Conservation (phyloP, 305 asterid species). For the Withania somnifera region DNA sequence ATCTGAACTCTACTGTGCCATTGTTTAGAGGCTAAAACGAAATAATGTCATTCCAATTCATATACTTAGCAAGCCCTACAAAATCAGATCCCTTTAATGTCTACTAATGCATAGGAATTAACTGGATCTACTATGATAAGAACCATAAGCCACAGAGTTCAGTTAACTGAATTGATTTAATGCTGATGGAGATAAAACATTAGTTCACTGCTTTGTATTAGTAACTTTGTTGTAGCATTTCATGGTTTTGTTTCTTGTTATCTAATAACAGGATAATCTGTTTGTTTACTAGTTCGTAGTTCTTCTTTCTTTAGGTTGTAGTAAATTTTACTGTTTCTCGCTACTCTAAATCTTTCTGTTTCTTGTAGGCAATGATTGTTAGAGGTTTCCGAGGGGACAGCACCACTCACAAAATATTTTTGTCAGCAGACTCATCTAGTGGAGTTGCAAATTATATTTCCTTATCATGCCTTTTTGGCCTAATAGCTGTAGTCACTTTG, state of each 20-base stretch:
- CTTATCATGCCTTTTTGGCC: slow-evolving; percentile 58
- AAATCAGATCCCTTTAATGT: neutral
- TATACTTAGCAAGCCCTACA: neutral
- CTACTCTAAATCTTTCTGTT: neutral
- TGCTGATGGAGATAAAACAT: neutral
- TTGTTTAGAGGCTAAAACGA: neutral
- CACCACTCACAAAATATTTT: slow-evolving; percentile 41
- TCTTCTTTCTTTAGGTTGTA: neutral
- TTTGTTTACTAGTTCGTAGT: neutral
- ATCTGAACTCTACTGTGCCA: neutral
- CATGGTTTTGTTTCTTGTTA: neutral
- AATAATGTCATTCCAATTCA: neutral
- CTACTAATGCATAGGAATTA: neutral
- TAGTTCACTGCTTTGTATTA: neutral
- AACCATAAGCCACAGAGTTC: neutral
- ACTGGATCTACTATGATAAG: neutral
- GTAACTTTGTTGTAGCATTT: neutral
- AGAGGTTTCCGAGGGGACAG: slow-evolving; percentile 92
- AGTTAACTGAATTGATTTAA: neutral
- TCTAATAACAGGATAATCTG: neutral
- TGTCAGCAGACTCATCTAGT: slow-evolving; percentile 63
- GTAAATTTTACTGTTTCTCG: neutral
- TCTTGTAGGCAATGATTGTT: slow-evolving; percentile 87
- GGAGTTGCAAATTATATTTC: slow-evolving; percentile 45
- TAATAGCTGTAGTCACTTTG: slow-evolving; percentile 38